Percentiles rank a stretch among this genome's conserved stretches.
phyloP scores from a whole-genome alignment of 257 asterid species.

The Fraxinus excelsior region DNA sequence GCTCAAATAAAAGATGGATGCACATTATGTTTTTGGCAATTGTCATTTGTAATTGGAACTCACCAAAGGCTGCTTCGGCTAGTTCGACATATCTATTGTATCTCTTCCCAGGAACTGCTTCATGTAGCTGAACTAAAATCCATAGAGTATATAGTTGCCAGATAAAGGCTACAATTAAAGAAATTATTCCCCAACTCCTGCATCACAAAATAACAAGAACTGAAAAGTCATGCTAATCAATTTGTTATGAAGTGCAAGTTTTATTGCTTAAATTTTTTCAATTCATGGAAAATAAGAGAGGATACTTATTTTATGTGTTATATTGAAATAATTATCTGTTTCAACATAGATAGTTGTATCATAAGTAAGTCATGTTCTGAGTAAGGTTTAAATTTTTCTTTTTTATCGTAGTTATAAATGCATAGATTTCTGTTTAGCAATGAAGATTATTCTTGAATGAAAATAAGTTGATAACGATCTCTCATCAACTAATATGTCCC shows the following conservation, averaged over 20 bases:
- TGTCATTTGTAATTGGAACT: conserved; percentile 18
- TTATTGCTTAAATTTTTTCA: not conserved
- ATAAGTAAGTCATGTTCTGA: not conserved
- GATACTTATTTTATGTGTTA: not conserved
- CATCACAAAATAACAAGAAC: not conserved
- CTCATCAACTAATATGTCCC: too few species aligned
- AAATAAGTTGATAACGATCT: not conserved
- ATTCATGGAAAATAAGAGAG: not conserved
- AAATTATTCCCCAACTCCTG: conserved; percentile 97
- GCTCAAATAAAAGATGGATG: too few species aligned
- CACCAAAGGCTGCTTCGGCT: conserved; percentile 99
- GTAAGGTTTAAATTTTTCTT: not conserved
- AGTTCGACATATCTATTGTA: conserved; percentile 97
- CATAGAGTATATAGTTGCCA: conserved; percentile 97
- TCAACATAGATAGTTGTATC: not conserved
- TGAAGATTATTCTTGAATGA: not conserved
- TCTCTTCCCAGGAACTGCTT: conserved; percentile 98
- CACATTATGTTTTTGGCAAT: not conserved
- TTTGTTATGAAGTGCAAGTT: not conserved
- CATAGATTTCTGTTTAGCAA: too few species aligned
- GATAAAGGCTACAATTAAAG: conserved; percentile 73
- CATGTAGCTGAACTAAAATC: conserved; percentile 97
- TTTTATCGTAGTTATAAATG: too few species aligned
- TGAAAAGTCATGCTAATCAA: not conserved
- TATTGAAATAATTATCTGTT: not conserved